phyloP scores from a whole-genome alignment of 2,329 filamentous ascomycete species.

The Stachybotrys elegans region DNA sequence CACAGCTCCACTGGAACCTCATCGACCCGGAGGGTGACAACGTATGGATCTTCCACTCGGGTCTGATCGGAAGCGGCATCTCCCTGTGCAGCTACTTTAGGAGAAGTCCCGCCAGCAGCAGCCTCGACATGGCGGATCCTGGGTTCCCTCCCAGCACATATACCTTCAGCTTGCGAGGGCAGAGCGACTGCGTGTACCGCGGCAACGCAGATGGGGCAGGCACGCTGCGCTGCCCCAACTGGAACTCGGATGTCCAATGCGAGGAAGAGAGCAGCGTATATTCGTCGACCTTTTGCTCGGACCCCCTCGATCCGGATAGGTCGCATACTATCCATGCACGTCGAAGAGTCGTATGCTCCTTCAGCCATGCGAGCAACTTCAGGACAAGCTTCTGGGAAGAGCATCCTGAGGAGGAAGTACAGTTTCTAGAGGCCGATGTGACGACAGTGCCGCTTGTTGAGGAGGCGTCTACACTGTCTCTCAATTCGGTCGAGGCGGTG shows the following conservation, averaged over 20 bases:
- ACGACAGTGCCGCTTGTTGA: not conserved
- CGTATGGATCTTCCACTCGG: not conserved
- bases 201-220: not conserved
- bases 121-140: not conserved
- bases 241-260: too few species aligned
- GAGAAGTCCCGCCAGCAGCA: not conserved
- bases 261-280: too few species aligned
- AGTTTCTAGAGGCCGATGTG: too few species aligned
- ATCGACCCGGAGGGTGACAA: not conserved
- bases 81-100: not conserved
- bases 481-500: not conserved
- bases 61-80: not conserved
- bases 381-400: too few species aligned
- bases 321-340: not conserved
- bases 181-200: not conserved
- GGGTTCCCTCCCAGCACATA: not conserved
- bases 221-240: not conserved
- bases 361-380: not conserved
- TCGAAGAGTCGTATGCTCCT: not conserved
- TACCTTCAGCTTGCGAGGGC: not conserved
- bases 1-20: not conserved
- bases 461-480: not conserved
- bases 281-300: too few species aligned
- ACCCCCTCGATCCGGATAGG: too few species aligned
- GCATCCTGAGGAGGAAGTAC: too few species aligned